Base-by-base conservation (phyloP, 257 asterid species). In the Jaltomata sinuosa region DNA sequence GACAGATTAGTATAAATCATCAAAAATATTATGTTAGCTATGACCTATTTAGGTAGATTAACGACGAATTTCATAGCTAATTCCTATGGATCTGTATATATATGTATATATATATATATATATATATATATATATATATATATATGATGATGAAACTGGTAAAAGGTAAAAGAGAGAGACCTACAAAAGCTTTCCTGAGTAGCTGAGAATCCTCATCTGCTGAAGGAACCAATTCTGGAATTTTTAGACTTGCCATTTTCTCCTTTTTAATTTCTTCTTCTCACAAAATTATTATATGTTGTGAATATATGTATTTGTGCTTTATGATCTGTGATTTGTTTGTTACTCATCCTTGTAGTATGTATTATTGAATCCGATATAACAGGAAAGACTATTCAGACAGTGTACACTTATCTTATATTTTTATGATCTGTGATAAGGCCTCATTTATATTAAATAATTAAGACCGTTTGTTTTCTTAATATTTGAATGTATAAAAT, bases 141-240 rank as follows among this genome's bases (percentile, higher is more conserved):
- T 1, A 29, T 8, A 55, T 14, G 6, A 55, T 14, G 6, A 29
- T 83, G 65, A 22, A 72, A 18, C 22, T 25, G 72, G 32, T 64
- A 8, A 61, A 59, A 9, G 8, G 29, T 68, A 34, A 36, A 49
- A 47, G 81, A 76, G 15, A 74, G 81, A 76, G 52, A 94, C 99
- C 99, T 72, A 90, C 81, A 82, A 93, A 92, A 40, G 99, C 99
- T 87, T 94, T 94, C 49, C 89, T 83, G 86, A 96, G 97, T 83
- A 91, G 91, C 85, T 89, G 91, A 15, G 94, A 80, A 67, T 96
- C 98, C 84, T 91, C 93, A 36, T 85, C 90, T 0, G 97, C 91
- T 61, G 98, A 50, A 47, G 98, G 97, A 86, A 93, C 95, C 40
- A 88, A 87, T 29, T 90, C 87, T 45, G 98, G 97, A 74, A 93